Base-by-base conservation (phyloP, 2,329 filamentous ascomycete species). In the Mycogone perniciosa region DNA sequence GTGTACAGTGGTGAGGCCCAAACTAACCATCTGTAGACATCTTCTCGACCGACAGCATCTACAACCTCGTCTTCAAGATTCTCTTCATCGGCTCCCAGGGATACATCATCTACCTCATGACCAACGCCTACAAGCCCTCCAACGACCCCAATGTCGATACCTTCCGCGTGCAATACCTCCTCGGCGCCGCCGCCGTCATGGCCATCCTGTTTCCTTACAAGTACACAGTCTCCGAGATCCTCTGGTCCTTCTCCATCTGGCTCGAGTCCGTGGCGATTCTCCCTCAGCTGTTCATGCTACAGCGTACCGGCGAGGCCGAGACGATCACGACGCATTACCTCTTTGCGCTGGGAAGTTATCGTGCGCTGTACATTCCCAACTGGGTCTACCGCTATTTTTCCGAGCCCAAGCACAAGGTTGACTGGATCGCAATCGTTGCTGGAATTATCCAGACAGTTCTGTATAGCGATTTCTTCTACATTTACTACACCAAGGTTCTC, bases 291-390 rank as follows among this genome's bases (percentile, higher is more conserved):
- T 97, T 99, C 72, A 95, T 99, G 89, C 79, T 99, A 57, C 93
- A 99, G 74, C 81, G 93, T 62, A 99, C 93, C 0, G 95, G 93
- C 59, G 92, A 97, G 74, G 95, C 93, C 8, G 93, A 99, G 74
- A 96, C 93, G n/a, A 99, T 99, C 65, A 99, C 93, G 9, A 96
- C 91, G 1, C 92, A 99, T 72, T 99, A 99, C 69, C 80, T 99
- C 39, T 96, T 96, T 65, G 92, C 95, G 10, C 77, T 99, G 35
- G 93, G 93, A 33, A 76, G 85, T 56, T 99, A 99, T 75, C 81
- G 93, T 51, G 89, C 91, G 4, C 77, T 99, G 51, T 99, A 99
- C 72, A 99, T 99, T 60, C 93, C 93, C 59, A 99, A 99, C 74
- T 99, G 93, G 93, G 84, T 97, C 62, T 97, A 89, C 72, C 80